These are phyloP conservation scores for Dothistroma pini DNA, from an alignment of 2,329 filamentous ascomycete genomes.

Conservation along the genomic window DNA sequence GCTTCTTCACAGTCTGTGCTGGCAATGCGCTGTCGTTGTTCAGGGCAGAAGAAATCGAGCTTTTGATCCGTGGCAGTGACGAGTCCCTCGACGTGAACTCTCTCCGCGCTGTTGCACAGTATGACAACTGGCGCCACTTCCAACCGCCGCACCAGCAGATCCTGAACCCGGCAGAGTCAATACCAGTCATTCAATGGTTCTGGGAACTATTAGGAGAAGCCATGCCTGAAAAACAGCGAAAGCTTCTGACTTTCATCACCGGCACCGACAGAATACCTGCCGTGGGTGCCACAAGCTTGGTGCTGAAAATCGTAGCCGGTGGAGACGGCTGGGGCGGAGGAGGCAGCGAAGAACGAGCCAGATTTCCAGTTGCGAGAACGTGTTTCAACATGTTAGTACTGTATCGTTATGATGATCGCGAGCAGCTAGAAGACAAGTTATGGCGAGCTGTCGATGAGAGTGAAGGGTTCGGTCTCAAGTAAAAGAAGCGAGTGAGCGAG, in stretches of 20 bases:
- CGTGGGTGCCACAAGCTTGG: slow-evolving; percentile 74
- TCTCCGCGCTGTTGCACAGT: slow-evolving; percentile 71
- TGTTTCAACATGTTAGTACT: slow-evolving; percentile 85
- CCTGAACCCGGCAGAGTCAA: slow-evolving; percentile 49
- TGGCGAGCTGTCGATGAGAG: slow-evolving; percentile 88
- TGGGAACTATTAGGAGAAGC: slow-evolving; percentile 76
- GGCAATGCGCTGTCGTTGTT: slow-evolving; percentile 86
- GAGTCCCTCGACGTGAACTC: slow-evolving; percentile 75
- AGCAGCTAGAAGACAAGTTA: slow-evolving; percentile 66
- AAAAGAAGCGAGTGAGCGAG: neutral
- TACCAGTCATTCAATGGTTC: slow-evolving; percentile 77
- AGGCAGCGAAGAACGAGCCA: slow-evolving; percentile 57
- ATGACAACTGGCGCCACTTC: slow-evolving; percentile 69
- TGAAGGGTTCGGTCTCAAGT: slow-evolving; percentile 76
- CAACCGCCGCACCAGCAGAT: slow-evolving; percentile 27
- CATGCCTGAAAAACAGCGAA: slow-evolving; percentile 65
- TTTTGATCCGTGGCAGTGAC: slow-evolving; percentile 79
- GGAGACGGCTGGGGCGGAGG: slow-evolving; percentile 46
- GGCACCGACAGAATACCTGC: slow-evolving; percentile 88
- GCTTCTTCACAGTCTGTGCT: slow-evolving; percentile 88
- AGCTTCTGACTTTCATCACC: slow-evolving; percentile 80
- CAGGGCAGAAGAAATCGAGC: slow-evolving; percentile 85
- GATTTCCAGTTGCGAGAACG: slow-evolving; percentile 82
- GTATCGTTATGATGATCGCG: slow-evolving; percentile 65
- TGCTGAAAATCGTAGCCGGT: slow-evolving; percentile 71